Conservation (phyloP, 1,139 yeast genomes). For the Nakaseomyces bracarensis region DNA sequence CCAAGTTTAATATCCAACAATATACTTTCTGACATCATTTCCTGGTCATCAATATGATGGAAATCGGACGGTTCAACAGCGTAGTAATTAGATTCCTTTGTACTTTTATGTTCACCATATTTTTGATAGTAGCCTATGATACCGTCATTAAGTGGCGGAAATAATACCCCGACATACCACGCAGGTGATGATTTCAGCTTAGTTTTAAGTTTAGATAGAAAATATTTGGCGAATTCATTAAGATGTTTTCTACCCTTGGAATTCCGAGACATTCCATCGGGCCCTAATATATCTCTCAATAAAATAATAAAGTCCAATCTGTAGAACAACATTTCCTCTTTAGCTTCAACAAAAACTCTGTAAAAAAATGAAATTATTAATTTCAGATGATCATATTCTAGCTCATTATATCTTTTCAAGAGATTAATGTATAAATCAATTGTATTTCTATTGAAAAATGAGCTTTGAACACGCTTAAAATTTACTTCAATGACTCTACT, state of each 20-base stretch:
- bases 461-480: slow-evolving; percentile 41
- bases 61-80: slow-evolving; percentile 24
- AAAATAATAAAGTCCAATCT: slow-evolving; percentile 68
- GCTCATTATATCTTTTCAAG: slow-evolving; percentile 49
- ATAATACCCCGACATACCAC: slow-evolving; percentile 59
- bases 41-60: slow-evolving; percentile 21
- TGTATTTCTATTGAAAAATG: slow-evolving; percentile 35
- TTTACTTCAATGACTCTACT: slow-evolving; percentile 34
- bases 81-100: slow-evolving; percentile 10
- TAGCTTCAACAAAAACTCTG: slow-evolving; percentile 57
- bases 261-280: slow-evolving; percentile 30
- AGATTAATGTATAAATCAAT: slow-evolving; percentile 34
- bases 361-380: slow-evolving; percentile 65
- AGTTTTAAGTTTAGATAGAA: slow-evolving; percentile 53
- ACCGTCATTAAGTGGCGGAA: slow-evolving; percentile 49
- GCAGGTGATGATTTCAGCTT: slow-evolving; percentile 46
- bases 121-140: slow-evolving; percentile 37
- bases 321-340: slow-evolving; percentile 51
- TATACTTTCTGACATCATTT: slow-evolving; percentile 19
- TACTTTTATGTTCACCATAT: slow-evolving; percentile 37
- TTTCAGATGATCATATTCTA: slow-evolving; percentile 53
- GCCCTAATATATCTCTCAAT: slow-evolving; percentile 40
- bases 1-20: slow-evolving; percentile 26
- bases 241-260: slow-evolving; percentile 46
- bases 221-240: slow-evolving; percentile 58